Conservation (phyloP, 768 basidiomycete genomes). For the Rhodotorula graminis region DNA sequence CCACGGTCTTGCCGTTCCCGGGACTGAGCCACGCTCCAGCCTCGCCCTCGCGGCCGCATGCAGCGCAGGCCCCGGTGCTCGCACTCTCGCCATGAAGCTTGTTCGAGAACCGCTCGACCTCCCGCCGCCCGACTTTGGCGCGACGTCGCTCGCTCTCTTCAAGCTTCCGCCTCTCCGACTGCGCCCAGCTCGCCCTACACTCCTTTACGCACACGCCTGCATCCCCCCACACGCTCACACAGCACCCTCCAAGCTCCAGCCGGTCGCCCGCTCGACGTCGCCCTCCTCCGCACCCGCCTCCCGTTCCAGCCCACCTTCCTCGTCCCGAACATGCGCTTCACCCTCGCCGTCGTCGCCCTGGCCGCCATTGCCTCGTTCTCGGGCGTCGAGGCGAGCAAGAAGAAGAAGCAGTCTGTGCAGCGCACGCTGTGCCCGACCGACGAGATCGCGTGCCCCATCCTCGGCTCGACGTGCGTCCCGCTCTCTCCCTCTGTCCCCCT, state of each 20-base stretch:
- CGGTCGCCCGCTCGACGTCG: background rate
- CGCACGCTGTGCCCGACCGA: constrained; percentile 21
- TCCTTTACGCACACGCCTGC: background rate
- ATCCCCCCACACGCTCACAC: background rate
- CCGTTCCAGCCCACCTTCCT: background rate
- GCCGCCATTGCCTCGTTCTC: background rate
- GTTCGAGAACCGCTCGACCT: too few relatives aligned
- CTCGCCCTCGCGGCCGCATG: too few relatives aligned
- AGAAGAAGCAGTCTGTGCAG: constrained; percentile 18
- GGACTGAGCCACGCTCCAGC: too few relatives aligned
- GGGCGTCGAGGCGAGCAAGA: constrained; percentile 21
- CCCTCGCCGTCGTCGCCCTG: constrained; percentile 5
- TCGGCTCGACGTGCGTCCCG: constrained; percentile 24
- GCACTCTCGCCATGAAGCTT: too few relatives aligned
- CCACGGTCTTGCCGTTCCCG: too few relatives aligned
- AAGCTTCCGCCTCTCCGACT: too few relatives aligned
- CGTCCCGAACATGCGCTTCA: background rate
- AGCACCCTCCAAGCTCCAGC: too few relatives aligned
- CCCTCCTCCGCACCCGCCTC: background rate
- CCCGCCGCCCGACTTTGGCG: too few relatives aligned
- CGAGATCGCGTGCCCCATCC: constrained; percentile 36
- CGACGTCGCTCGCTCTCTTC: too few relatives aligned
- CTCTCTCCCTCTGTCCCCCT: background rate
- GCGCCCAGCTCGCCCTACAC: too few relatives aligned
- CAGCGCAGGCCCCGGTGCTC: too few relatives aligned